Evolutionary conservation across 768 basidiomycete genomes (phyloP).

Genomic region (Rossbeevera mucosa): DNA sequence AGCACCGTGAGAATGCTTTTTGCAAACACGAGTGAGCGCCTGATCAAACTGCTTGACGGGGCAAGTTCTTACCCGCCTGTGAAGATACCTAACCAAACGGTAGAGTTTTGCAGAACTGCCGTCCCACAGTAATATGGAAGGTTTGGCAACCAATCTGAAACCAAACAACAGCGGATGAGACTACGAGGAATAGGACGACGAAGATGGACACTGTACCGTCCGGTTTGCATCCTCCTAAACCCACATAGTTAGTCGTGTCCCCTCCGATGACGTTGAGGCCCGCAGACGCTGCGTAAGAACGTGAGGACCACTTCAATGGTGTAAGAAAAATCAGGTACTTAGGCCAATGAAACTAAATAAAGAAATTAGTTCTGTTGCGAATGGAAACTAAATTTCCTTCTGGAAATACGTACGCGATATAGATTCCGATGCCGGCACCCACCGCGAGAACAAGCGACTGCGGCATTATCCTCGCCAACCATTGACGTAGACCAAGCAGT

Average conservation of each 20-base stretch:
- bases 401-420: slow-evolving; percentile 61
- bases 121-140: slow-evolving; percentile 58
- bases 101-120: slow-evolving; percentile 66
- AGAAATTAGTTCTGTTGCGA: slow-evolving; percentile 1
- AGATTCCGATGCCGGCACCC: slow-evolving; percentile 83
- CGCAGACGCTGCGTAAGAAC: slow-evolving; percentile 41
- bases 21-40: slow-evolving; percentile 1
- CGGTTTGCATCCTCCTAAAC: slow-evolving; percentile 68
- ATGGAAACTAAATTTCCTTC: neutral
- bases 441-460: slow-evolving; percentile 81
- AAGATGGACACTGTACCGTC: slow-evolving; percentile 33
- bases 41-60: neutral
- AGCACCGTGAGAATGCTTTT: slow-evolving; percentile 67
- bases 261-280: slow-evolving; percentile 79
- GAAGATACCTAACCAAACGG: slow-evolving; percentile 87
- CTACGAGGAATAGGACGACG: slow-evolving; percentile 1
- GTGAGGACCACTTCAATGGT: neutral
- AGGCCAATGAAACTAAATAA: slow-evolving; percentile 64
- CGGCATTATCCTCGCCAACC: slow-evolving; percentile 86
- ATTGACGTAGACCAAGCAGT: slow-evolving; percentile 80
- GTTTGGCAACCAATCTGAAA: slow-evolving; percentile 39
- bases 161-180: slow-evolving; percentile 5
- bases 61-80: slow-evolving; percentile 61
- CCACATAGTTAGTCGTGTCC: slow-evolving; percentile 62
- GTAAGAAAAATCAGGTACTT: slow-evolving; percentile 36